phyloP scores from a whole-genome alignment of 208 protist genomes.

The Porcisia deanei region DNA sequence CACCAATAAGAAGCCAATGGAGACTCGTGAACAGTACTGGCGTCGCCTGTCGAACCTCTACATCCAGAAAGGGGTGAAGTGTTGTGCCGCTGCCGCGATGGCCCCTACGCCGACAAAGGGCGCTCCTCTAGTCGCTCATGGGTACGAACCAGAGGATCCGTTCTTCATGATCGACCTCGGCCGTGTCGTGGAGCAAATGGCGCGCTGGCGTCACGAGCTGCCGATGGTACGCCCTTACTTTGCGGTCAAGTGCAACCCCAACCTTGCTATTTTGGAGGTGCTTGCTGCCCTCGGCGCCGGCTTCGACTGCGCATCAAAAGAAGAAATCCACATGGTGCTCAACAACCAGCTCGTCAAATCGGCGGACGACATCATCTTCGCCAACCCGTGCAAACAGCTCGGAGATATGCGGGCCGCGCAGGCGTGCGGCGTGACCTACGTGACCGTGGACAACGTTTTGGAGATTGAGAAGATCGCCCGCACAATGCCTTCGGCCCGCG shows the following conservation, averaged over 20 bases:
- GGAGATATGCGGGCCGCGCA: slow-evolving; percentile 60
- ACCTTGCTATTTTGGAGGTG: slow-evolving; percentile 47
- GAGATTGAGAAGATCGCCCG: slow-evolving; percentile 80
- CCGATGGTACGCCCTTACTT: slow-evolving; percentile 81
- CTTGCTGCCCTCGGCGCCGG: slow-evolving; percentile 65
- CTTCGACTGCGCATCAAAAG: slow-evolving; percentile 84
- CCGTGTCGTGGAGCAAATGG: slow-evolving; percentile 68
- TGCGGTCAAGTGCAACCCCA: slow-evolving; percentile 87
- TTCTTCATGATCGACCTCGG: slow-evolving; percentile 86
- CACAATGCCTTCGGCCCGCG: slow-evolving; percentile 45
- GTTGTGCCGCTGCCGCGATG: neutral
- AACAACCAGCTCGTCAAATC: slow-evolving; percentile 34
- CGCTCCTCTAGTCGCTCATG: neutral
- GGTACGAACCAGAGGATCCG: slow-evolving; percentile 50
- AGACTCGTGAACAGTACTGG: slow-evolving; percentile 58
- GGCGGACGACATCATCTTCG: slow-evolving; percentile 75
- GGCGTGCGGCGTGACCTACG: slow-evolving; percentile 52
- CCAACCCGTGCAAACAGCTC: slow-evolving; percentile 88
- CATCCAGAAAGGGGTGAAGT: slow-evolving; percentile 31
- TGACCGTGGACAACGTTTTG: slow-evolving; percentile 82
- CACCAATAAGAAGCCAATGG: slow-evolving; percentile 5
- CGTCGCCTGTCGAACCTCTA: slow-evolving; percentile 40
- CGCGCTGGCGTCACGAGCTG: slow-evolving; percentile 56
- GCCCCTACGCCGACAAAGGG: neutral
- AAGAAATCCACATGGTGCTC: slow-evolving; percentile 62